These are phyloP conservation scores for Chaetomium tenue DNA, from an alignment of 495 filamentous ascomycete species.

Conservation along the genomic window DNA sequence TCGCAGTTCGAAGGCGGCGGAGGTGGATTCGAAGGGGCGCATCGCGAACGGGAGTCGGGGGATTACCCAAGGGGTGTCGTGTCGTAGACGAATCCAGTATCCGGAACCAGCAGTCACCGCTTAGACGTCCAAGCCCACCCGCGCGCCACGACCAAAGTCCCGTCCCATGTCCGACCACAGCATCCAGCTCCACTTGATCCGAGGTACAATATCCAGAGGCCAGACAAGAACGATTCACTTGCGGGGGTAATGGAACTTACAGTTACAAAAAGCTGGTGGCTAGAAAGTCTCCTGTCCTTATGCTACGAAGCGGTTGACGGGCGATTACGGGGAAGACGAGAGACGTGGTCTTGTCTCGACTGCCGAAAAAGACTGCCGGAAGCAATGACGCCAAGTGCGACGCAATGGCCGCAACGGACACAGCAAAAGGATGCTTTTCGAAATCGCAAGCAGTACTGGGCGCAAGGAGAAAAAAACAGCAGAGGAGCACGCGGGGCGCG, in stretches of 20 bases:
- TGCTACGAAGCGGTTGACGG: constrained; percentile 15
- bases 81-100: not conserved
- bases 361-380: constrained; percentile 31
- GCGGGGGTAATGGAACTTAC: constrained; percentile 19
- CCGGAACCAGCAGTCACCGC: not conserved
- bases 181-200: not conserved
- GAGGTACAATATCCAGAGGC: not conserved
- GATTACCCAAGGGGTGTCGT: not conserved
- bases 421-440: constrained; percentile 33
- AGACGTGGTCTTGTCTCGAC: constrained; percentile 1
- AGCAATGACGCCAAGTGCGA: constrained; percentile 39
- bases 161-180: not conserved
- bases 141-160: not conserved
- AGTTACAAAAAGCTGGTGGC: constrained; percentile 20
- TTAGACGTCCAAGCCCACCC: not conserved
- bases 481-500: constrained; percentile 20
- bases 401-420: constrained; percentile 30
- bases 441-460: constrained; percentile 20
- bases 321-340: constrained; percentile 27
- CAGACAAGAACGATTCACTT: not conserved
- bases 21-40: not conserved
- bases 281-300: constrained; percentile 18
- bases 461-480: constrained; percentile 22
- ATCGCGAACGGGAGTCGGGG: constrained; percentile 1
- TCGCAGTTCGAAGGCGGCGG: not conserved